Evolutionary conservation across 1,284 basidiomycete genomes (phyloP), one percentile per base, ranked within the genome.

Genomic region (Boletus smithii): DNA sequence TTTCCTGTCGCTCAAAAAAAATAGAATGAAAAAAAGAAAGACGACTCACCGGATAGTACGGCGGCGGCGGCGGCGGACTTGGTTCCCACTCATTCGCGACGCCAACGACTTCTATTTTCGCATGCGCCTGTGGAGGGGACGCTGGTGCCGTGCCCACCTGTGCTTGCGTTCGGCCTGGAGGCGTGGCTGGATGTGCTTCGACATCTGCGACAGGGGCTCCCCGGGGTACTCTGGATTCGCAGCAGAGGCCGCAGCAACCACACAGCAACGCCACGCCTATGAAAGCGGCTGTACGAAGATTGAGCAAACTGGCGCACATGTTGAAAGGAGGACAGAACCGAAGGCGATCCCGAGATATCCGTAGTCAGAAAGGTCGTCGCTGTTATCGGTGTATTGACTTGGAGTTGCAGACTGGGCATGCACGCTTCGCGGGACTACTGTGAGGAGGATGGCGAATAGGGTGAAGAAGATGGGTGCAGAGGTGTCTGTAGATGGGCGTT

Each of bases 21-120:
- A 6, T 8, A 9, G 26, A 27, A 27, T 11, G 8, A 11, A 11
- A 27, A 11, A 11, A 8, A 27, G 26, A 11, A 11, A 3, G 4
- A 16, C 14, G 16, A 46, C 53, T 38, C 20, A 53, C 51, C 23
- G 39, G 49, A 33, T 42, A 47, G 24, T 56, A 53, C 3, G 53
- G 53, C 18, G 53, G 53, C 9, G 51, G 51, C 5, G 51, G 51
- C 8, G 42, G 53, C 4, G 49, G 51, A 16, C 22, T 11, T 1
- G 4, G 23, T 10, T 51, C 50, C n/a, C 16, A 18, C 14, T 46
- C 48, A 10, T 23, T n/a, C 7, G 8, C 3, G 6, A n/a, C 14
- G 8, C 3, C 4, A 5, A 33, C 24, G 17, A 27, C 20, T 10
- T 46, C 29, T 1, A 20, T 37, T 33, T 55, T 55, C 3, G 17